These are phyloP conservation scores for Skeletonema marinoi DNA, from an alignment of 108 stramenopile species.

Conservation along the genomic window DNA sequence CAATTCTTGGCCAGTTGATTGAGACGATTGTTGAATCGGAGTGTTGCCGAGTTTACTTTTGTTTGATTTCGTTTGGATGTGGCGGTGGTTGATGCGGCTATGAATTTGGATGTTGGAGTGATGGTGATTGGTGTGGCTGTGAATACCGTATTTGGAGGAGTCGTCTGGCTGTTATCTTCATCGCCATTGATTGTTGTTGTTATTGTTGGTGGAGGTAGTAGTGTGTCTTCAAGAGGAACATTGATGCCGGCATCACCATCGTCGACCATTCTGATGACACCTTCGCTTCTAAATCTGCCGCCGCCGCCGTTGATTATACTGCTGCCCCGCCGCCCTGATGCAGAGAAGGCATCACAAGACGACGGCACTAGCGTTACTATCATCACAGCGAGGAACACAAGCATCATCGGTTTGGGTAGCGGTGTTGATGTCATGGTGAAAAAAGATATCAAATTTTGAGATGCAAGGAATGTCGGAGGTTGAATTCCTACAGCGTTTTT, in stretches of 20 bases:
- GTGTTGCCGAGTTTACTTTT: slow-evolving; percentile 41
- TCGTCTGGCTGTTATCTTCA: background rate
- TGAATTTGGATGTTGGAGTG: background rate
- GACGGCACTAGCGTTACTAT: background rate
- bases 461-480: background rate
- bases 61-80: background rate
- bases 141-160: background rate
- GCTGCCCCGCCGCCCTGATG: background rate
- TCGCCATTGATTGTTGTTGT: background rate
- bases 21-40: slow-evolving; percentile 42
- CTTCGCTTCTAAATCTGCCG: background rate
- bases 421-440: background rate
- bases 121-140: background rate
- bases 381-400: background rate
- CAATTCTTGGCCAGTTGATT: slow-evolving; percentile 29
- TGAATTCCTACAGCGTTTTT: background rate
- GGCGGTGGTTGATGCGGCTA: background rate
- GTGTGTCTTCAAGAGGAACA: background rate
- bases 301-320: background rate
- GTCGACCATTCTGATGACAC: background rate
- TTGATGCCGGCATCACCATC: background rate
- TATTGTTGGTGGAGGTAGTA: too few relatives aligned
- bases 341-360: background rate
- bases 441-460: background rate
- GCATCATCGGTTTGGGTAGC: background rate